These are phyloP conservation scores for Apium graveolens DNA, from an alignment of 129 eudicot species.

Conservation along the genomic window DNA sequence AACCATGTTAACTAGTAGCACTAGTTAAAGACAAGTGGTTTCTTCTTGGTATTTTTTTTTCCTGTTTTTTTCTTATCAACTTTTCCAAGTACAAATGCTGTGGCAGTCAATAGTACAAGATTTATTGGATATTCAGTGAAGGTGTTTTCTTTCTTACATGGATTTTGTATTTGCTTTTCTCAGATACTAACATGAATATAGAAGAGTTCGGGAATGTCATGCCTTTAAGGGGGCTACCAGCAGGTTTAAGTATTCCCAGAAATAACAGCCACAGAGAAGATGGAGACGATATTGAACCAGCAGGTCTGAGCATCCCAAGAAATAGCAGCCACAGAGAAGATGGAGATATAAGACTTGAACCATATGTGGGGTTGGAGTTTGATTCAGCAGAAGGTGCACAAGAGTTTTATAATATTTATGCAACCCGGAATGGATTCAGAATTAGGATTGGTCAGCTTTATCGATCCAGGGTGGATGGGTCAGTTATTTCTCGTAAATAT, in stretches of 20 bases:
- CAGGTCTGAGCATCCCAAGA: constrained; percentile 26
- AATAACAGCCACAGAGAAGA: constrained; percentile 44
- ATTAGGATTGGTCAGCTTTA: constrained; percentile 74
- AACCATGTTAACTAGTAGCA: neutral
- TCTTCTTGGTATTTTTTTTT: neutral
- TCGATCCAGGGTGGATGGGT: constrained; percentile 67
- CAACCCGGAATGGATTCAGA: constrained; percentile 59
- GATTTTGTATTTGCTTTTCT: neutral
- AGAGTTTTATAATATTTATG: constrained; percentile 58
- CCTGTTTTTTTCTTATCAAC: neutral
- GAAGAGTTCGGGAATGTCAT: constrained; percentile 46
- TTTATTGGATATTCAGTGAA: neutral
- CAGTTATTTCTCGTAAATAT: constrained; percentile 64
- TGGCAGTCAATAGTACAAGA: neutral
- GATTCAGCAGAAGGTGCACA: constrained; percentile 77
- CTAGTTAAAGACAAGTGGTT: neutral
- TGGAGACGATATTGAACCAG: constrained; percentile 39
- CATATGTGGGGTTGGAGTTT: constrained; percentile 64
- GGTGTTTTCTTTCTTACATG: neutral
- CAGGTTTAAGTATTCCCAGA: constrained; percentile 27
- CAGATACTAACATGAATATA: constrained; percentile 70
- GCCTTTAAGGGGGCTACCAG: constrained; percentile 51
- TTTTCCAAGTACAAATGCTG: neutral
- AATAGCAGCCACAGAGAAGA: constrained; percentile 43
- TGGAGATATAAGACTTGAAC: constrained; percentile 53